phyloP scores from a whole-genome alignment of 441 rosid species.

The Jatropha multifida region DNA sequence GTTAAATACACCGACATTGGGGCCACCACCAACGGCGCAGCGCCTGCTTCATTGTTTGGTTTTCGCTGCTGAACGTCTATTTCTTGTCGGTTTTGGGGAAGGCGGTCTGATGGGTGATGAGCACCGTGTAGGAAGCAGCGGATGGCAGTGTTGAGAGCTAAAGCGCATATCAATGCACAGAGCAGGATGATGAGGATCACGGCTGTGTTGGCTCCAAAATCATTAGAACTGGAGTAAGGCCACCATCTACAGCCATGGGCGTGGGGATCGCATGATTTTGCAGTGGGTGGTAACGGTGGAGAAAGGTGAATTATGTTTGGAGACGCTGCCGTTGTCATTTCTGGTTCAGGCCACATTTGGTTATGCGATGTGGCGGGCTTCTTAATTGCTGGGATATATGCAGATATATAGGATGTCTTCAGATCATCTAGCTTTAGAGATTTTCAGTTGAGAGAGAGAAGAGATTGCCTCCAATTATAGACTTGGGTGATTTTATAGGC shows the following conservation, averaged over 20 bases:
- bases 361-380: neutral
- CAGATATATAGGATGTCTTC: neutral
- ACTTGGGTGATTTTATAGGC: slow-evolving; percentile 13
- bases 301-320: slow-evolving; percentile 13
- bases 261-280: slow-evolving; percentile 46
- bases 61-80: slow-evolving; percentile 30
- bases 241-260: slow-evolving; percentile 45
- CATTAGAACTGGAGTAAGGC: slow-evolving; percentile 47
- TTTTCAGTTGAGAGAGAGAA: neutral
- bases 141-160: slow-evolving; percentile 57
- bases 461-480: slow-evolving; percentile 18
- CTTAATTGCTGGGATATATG: neutral
- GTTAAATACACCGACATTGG: slow-evolving; percentile 38
- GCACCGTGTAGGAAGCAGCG: slow-evolving; percentile 50
- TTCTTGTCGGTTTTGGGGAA: slow-evolving; percentile 26
- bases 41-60: slow-evolving; percentile 31
- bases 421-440: neutral
- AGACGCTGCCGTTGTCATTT: slow-evolving; percentile 8
- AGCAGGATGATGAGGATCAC: slow-evolving; percentile 53
- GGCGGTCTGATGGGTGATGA: slow-evolving; percentile 8
- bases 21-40: slow-evolving; percentile 23
- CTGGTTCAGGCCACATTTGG: slow-evolving; percentile 28
- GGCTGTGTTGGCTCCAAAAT: slow-evolving; percentile 53
- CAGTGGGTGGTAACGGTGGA: slow-evolving; percentile 31
- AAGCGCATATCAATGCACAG: slow-evolving; percentile 60